Conservation (phyloP, 2,329 filamentous ascomycete species). For the Lecanosticta acicola region DNA sequence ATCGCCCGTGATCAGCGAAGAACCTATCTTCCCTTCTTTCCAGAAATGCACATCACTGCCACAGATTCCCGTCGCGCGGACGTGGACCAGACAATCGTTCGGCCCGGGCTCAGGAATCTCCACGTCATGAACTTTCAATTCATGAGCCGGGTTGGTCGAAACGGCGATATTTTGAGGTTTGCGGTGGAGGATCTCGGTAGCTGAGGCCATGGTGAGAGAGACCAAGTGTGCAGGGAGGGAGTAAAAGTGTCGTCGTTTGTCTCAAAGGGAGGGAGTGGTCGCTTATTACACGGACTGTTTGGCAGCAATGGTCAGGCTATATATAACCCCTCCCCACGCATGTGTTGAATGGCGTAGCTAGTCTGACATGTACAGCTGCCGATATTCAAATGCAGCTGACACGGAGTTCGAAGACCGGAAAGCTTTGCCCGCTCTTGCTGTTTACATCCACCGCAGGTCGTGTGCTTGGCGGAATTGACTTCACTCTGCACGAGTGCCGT, state of each 20-base stretch:
- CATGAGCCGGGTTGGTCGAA: constrained; percentile 30
- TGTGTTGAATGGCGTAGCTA: background rate
- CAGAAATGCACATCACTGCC: constrained; percentile 32
- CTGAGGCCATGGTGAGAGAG: constrained; percentile 16
- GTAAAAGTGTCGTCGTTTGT: background rate
- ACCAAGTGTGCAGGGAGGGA: background rate
- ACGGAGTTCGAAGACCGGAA: constrained; percentile 2
- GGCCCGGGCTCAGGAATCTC: constrained; percentile 24
- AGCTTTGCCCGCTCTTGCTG: constrained; percentile 6
- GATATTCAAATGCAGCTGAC: too few relatives aligned
- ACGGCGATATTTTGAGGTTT: constrained; percentile 31
- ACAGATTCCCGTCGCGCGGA: constrained; percentile 32
- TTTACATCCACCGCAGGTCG: constrained; percentile 3
- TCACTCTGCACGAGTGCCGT: too few relatives aligned
- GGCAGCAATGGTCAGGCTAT: too few relatives aligned
- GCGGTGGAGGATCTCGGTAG: constrained; percentile 20
- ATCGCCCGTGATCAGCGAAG: constrained; percentile 19
- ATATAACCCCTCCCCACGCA: constrained; percentile 11
- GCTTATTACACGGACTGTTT: too few relatives aligned
- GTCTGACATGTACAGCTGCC: background rate
- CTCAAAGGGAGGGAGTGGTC: too few relatives aligned
- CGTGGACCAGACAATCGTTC: constrained; percentile 29
- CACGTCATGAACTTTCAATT: constrained; percentile 22
- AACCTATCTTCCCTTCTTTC: constrained; percentile 28
- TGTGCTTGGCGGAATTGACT: too few relatives aligned